These are phyloP conservation scores for Amaranthus hypochondriacus DNA, from an alignment of 148 eudicot genomes.

Conservation along the genomic window DNA sequence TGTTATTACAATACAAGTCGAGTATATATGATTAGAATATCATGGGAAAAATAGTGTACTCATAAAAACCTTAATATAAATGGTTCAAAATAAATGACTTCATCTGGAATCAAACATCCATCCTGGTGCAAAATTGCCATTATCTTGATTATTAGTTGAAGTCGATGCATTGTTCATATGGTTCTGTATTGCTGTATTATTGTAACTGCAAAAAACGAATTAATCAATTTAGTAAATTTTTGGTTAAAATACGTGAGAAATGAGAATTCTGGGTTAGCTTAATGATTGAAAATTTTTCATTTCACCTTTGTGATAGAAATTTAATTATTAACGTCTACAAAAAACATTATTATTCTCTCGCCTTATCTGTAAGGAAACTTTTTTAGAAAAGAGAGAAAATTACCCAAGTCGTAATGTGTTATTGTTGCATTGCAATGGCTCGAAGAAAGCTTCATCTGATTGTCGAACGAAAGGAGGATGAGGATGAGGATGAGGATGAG, in stretches of 20 bases:
- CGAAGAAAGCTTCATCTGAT: conserved; percentile 26
- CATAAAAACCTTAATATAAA: no score
- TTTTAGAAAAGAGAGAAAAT: not conserved
- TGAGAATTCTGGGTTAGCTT: no score
- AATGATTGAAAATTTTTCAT: no score
- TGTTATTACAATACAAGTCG: no score
- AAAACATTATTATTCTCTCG: no score
- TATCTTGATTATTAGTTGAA: conserved; percentile 17
- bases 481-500: not conserved
- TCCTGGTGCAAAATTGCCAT: conserved; percentile 12
- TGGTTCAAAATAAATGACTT: not conserved
- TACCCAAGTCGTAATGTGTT: conserved; percentile 21
- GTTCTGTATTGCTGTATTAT: conserved; percentile 17
- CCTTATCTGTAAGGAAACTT: no score
- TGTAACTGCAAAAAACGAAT: not conserved
- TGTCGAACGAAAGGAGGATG: conserved; percentile 14
- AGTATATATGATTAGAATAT: no score
- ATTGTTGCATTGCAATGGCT: conserved; percentile 32
- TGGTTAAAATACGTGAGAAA: no score
- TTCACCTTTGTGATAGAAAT: no score
- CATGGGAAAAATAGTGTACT: no score
- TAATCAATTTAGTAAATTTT: not conserved
- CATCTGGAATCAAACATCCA: conserved; percentile 28
- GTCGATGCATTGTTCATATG: conserved; percentile 29
- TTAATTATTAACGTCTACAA: no score